Conservation (phyloP, 805 yeast genomes). For the Metschnikowia shivogae region DNA sequence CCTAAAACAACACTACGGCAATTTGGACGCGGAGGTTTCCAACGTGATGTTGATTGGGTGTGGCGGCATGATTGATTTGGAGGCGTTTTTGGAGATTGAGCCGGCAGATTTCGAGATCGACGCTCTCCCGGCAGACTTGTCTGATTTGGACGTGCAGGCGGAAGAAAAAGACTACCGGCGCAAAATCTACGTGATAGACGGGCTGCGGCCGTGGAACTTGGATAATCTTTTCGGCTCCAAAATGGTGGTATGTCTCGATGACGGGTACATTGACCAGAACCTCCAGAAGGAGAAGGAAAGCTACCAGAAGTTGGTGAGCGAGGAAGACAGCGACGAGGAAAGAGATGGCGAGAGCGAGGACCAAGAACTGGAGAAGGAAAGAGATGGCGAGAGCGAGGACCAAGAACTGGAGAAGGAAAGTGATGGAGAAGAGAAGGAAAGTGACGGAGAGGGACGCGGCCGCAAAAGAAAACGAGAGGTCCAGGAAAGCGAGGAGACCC, state of each 20-base stretch:
- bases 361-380: slow-evolving; percentile 26
- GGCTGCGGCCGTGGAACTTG: slow-evolving; percentile 94
- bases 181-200: slow-evolving; percentile 78
- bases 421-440: slow-evolving; percentile 23
- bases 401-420: slow-evolving; percentile 35
- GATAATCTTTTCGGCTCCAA: slow-evolving; percentile 86
- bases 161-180: slow-evolving; percentile 34
- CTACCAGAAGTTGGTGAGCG: slow-evolving; percentile 48
- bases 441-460: slow-evolving; percentile 27
- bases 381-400: slow-evolving; percentile 7
- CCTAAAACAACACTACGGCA: slow-evolving; percentile 55
- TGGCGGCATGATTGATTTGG: slow-evolving; percentile 88
- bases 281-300: slow-evolving; percentile 57
- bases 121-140: slow-evolving; percentile 19
- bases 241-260: slow-evolving; percentile 78
- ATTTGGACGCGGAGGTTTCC: slow-evolving; percentile 68
- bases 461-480: slow-evolving; percentile 38
- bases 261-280: slow-evolving; percentile 66
- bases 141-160: slow-evolving; percentile 18
- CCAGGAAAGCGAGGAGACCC: slow-evolving; percentile 45
- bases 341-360: slow-evolving; percentile 8
- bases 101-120: slow-evolving; percentile 46
- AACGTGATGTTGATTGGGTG: slow-evolving; percentile 84
- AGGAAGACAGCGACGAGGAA: slow-evolving; percentile 20
- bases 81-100: slow-evolving; percentile 63